Conservation (phyloP, 2,329 filamentous ascomycete species). For the Sclerotinia glacialis region DNA sequence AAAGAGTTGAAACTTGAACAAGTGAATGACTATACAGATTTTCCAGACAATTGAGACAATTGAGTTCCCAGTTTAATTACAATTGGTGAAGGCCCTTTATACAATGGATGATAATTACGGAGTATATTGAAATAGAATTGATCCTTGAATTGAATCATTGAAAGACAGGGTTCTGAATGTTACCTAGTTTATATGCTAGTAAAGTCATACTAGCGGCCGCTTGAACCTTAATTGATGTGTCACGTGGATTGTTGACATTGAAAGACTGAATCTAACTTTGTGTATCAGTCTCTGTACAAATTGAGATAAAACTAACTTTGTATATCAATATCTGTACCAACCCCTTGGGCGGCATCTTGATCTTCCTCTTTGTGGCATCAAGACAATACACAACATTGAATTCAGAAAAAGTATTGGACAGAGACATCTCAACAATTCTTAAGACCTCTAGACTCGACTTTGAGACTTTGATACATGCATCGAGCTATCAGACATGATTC, state of each 20-base stretch:
- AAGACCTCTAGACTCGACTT: neutral
- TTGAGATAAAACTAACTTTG: neutral
- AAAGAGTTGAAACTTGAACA: neutral
- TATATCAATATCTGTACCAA: neutral
- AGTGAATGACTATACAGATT: neutral
- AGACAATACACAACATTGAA: neutral
- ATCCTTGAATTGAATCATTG: neutral
- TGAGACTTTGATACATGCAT: neutral
- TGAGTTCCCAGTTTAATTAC: neutral
- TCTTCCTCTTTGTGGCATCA: neutral
- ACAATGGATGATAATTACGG: conserved; percentile 9
- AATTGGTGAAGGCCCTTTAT: neutral
- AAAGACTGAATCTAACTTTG: too few relatives aligned
- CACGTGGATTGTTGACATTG: too few relatives aligned
- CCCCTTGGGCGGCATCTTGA: neutral
- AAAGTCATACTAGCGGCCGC: conserved; percentile 11
- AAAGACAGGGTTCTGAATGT: neutral
- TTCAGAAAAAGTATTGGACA: neutral
- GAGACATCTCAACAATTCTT: neutral
- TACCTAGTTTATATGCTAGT: neutral
- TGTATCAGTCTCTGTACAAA: neutral
- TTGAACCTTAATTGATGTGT: neutral
- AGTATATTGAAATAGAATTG: neutral
- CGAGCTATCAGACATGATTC: neutral
- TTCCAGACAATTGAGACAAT: neutral